Evolutionary conservation across 192 early-diverging fungal genomes (phyloP).

Genomic region (Backusella circina): DNA sequence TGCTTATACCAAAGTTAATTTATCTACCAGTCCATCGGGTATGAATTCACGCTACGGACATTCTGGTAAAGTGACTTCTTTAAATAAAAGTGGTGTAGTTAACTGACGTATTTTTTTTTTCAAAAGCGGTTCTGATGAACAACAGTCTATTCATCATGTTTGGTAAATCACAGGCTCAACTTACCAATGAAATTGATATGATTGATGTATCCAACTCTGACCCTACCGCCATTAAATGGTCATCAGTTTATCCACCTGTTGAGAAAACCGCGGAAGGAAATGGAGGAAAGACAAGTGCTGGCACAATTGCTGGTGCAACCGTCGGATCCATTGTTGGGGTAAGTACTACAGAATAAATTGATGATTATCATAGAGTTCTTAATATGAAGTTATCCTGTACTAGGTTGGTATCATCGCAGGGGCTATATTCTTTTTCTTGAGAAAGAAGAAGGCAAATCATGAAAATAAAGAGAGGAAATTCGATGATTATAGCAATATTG

Average conservation of each 20-base stretch:
- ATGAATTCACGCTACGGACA: background rate
- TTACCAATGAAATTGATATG: background rate
- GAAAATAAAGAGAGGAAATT: background rate
- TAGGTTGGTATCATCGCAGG: background rate
- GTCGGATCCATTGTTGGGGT: background rate
- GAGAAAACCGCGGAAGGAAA: too few relatives aligned
- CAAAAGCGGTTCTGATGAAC: background rate
- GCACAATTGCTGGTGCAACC: background rate
- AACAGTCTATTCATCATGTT: background rate
- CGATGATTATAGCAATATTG: background rate
- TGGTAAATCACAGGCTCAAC: background rate
- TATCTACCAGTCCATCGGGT: background rate
- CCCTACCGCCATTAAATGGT: background rate
- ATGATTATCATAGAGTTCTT: background rate
- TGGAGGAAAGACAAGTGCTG: background rate
- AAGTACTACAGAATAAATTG: background rate
- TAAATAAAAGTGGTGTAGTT: background rate
- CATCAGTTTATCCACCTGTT: background rate
- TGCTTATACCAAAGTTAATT: background rate
- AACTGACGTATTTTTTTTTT: background rate
- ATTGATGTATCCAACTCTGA: background rate
- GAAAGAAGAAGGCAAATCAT: background rate
- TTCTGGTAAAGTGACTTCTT: background rate
- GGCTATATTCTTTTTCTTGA: background rate
- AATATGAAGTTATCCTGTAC: background rate